These are phyloP conservation scores for Glutinoglossum americanum DNA, from an alignment of 495 filamentous ascomycete species.

Conservation along the genomic window DNA sequence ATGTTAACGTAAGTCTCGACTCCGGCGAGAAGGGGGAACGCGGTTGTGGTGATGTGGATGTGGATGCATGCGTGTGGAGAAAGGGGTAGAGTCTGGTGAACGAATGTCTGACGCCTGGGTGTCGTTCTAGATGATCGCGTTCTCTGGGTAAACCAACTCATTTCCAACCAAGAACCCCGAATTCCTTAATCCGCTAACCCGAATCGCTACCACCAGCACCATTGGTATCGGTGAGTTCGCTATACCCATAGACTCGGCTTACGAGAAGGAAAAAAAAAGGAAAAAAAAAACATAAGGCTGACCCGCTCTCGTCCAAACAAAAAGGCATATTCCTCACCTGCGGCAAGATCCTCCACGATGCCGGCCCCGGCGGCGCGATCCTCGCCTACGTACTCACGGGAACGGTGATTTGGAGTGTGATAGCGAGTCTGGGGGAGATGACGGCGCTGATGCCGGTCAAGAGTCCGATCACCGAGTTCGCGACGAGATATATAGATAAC, in stretches of 20 bases:
- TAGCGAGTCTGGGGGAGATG: conserved; percentile 29
- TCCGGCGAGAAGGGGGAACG: too few relatives aligned
- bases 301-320: too few relatives aligned
- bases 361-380: conserved; percentile 18
- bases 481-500: conserved; percentile 24
- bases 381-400: conserved; percentile 23
- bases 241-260: not conserved
- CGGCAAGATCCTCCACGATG: conserved; percentile 1
- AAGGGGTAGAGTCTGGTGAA: not conserved
- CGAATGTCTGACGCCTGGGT: not conserved
- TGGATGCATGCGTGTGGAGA: too few relatives aligned
- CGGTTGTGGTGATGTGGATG: too few relatives aligned
- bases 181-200: not conserved
- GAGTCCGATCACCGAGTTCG: conserved; percentile 28
- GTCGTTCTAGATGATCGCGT: not conserved
- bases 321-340: not conserved
- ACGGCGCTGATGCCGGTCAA: conserved; percentile 29
- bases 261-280: too few relatives aligned
- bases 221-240: not conserved
- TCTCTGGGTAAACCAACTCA: not conserved
- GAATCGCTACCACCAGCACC: not conserved
- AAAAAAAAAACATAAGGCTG: too few relatives aligned
- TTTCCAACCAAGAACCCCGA: not conserved
- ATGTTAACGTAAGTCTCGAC: not conserved
- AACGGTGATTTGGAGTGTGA: conserved; percentile 28